A percentile compares a stretch with the other conserved stretches of the same genome.
phyloP scores from a whole-genome alignment of 192 early-diverging fungal genomes.

The Umbelopsis isabellina region DNA sequence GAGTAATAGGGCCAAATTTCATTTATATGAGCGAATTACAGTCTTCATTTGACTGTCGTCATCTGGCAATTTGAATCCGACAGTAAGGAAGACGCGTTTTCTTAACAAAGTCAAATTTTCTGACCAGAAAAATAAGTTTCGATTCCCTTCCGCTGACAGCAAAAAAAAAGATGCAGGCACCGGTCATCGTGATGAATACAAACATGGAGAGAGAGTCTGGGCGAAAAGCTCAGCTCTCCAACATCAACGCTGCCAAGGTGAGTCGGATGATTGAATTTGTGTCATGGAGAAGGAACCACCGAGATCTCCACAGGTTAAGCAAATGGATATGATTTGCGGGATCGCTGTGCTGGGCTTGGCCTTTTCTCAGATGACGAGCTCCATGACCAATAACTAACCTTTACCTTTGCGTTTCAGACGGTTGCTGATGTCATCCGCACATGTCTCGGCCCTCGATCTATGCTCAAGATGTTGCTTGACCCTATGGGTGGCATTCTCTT shows the following conservation, averaged over 20 bases:
- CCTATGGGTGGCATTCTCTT: constrained; percentile 99
- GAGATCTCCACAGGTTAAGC: no score
- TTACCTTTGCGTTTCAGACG: constrained; percentile 57
- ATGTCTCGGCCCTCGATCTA: constrained; percentile 96
- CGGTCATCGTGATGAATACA: constrained; percentile 89
- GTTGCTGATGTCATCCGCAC: constrained; percentile 99
- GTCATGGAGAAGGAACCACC: background rate
- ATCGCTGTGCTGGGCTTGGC: background rate
- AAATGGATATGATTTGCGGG: no score
- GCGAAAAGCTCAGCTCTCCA: constrained; percentile 95
- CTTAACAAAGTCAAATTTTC: constrained; percentile 11
- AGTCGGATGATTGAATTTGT: background rate
- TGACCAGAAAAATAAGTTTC: constrained; percentile 1
- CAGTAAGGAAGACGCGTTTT: constrained; percentile 3
- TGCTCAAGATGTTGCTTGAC: constrained; percentile 99
- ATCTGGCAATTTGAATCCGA: background rate
- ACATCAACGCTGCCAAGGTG: constrained; percentile 98
- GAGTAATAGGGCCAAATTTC: no score
- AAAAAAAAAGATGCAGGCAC: constrained; percentile 70
- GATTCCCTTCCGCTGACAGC: constrained; percentile 4
- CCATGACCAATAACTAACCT: background rate
- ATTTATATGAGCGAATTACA: background rate
- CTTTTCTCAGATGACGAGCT: background rate
- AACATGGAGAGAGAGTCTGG: constrained; percentile 94
- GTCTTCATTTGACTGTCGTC: constrained; percentile 10